Base-by-base conservation (phyloP, 2,329 filamentous ascomycete species). In the Fusarium illudens region DNA sequence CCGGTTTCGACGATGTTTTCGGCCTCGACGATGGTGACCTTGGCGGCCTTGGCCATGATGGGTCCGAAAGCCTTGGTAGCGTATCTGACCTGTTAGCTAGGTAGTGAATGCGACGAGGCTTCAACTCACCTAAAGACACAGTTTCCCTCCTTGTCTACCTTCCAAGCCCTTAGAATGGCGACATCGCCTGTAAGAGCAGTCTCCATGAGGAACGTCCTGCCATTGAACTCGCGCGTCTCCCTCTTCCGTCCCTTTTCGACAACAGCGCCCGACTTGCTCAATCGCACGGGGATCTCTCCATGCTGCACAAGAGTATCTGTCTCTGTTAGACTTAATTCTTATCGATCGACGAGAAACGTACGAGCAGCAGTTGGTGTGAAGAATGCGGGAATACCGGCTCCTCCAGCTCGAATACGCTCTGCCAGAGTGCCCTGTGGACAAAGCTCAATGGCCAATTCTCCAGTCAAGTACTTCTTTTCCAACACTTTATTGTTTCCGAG, bases 11-110 rank as follows among this genome's bases (percentile, higher is more conserved):
- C 93, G 62, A 96, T 93, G 66, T 95, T 86, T 60, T 96, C 93
- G 2, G 93, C 93, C 76, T 96, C 93, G 34, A 96, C 92, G 37
- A 96, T 94, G 25, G 92, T 90, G 36, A 92, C 75, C 49, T 86
- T 87, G 1, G 92, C 93, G 0, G 92, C 92, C 79, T 95, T 94
- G 62, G 91, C 93, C 91, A 94, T 93, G 65, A 92, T 85, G 6
- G 88, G 86, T 1, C 89, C 90, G 67, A 93, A 94, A 0, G 90
- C 89, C 76, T 92, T 92, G 30, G 91, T 93, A 0, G 91, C 91
- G 78, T 92, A 90, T 68, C 84, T 86, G 1, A 30, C 3, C 3
- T 42, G 32, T 57, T 52, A 60, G 51, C 19, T 27, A 29, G 3
- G 36, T 32, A 33, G 1, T 3, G 2, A 12, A 11, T 19, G 22